Evolutionary conservation across 2,329 filamentous ascomycete genomes (phyloP).

Genomic region (Aureobasidium sp.): DNA sequence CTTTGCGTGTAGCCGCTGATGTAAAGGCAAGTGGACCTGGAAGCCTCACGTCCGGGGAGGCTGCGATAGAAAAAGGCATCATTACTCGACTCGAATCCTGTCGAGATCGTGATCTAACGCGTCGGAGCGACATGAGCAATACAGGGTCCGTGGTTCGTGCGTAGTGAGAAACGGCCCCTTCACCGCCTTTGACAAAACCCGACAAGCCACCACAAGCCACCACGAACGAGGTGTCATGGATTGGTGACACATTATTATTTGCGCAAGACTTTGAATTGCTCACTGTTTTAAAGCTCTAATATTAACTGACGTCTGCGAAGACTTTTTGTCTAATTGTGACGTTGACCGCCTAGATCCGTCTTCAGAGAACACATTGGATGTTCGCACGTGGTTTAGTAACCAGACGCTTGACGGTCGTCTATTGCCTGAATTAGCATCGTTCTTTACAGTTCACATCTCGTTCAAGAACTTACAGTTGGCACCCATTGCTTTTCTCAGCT

Average conservation of each 20-base stretch:
- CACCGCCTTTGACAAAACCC: neutral
- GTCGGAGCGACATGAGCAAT: neutral
- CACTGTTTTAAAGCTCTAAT: neutral
- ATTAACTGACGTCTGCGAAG: neutral
- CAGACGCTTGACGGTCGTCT: slow-evolving; percentile 7
- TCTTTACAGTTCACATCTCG: neutral
- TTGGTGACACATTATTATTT: too few species aligned
- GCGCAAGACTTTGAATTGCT: neutral
- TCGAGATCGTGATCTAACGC: neutral
- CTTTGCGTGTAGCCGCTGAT: neutral
- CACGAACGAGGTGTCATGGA: too few species aligned
- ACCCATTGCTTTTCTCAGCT: slow-evolving; percentile 10
- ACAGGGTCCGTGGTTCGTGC: neutral
- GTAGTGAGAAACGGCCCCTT: neutral
- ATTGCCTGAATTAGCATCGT: neutral
- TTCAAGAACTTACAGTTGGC: slow-evolving; percentile 2
- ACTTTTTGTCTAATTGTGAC: neutral
- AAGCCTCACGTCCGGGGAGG: neutral
- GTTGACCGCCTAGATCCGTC: neutral
- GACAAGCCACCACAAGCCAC: too few species aligned
- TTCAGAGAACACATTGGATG: too few species aligned
- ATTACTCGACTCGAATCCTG: neutral
- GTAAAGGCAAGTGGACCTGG: neutral
- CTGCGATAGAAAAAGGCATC: neutral
- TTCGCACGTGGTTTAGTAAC: neutral